Base-by-base conservation (phyloP, 2,329 filamentous ascomycete genomes). In the Lizonia empirigonia region DNA sequence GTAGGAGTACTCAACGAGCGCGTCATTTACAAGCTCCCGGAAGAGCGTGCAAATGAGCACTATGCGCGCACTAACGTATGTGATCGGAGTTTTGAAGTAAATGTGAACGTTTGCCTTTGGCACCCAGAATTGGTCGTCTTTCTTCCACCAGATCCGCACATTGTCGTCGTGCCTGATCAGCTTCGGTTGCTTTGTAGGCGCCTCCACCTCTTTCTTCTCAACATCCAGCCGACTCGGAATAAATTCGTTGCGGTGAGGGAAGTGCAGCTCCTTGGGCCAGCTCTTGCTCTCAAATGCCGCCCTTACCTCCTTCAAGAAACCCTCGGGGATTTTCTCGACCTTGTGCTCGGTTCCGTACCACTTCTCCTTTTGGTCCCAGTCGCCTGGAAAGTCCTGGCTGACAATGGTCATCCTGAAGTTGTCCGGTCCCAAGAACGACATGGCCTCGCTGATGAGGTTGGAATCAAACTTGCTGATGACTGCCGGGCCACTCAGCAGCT, bases 281-380 rank as follows among this genome's bases (percentile, higher is more conserved):
- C 84, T 79, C 19, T 80, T 77, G 34, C 82, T 82, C 1, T 82
- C 74, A 23, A 84, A 80, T 1, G 90, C 90, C 53, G 81, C 75
- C 45, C 82, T 80, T 55, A 97, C 80, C 41, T 90, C 86, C 9
- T 80, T 76, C 70, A 96, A 78, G 62, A 97, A 87, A 15, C 91
- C 85, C 12, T 81, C 70, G 0, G 92, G 86, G 27, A 99, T 89
- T 67, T 85, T 88, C 68, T 95, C 89, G 24, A 87, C 82, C 57
- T 85, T 89, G 75, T 97, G 96, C 67, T 97, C 92, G 0, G 94
- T 99, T 7, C 93, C 93, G 64, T 99, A 99, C 94, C 94, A 99
- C 70, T 92, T 91, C 77, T 99, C 94, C 68, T 89, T 95, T 70
- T 87, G 77, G 59, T 95, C 83, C 90, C 91, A 97, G 42, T 85